These are phyloP conservation scores for Botrytis fabae DNA, from an alignment of 2,329 filamentous ascomycete species.

Conservation along the genomic window DNA sequence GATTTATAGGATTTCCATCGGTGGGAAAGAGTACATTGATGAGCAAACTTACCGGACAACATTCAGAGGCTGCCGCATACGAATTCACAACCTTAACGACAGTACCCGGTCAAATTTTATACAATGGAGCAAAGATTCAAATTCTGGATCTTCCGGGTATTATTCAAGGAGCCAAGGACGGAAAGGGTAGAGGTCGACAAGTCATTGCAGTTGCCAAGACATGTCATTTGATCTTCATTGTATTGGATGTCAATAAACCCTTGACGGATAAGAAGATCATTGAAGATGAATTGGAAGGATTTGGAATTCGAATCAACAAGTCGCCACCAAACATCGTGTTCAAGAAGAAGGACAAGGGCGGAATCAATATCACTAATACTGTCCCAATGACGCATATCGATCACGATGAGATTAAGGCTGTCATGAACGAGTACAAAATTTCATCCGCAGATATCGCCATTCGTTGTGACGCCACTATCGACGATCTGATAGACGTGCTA, in stretches of 20 bases:
- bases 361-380: conserved; percentile 93
- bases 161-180: conserved; percentile 97
- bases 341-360: conserved; percentile 99
- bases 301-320: conserved; percentile 98
- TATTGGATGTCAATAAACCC: conserved; percentile 97
- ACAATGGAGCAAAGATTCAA: conserved; percentile 96
- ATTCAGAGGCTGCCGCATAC: conserved; percentile 95
- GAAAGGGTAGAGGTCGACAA: conserved; percentile 94
- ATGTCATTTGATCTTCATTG: conserved; percentile 97
- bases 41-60: conserved; percentile 90
- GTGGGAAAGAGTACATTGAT: conserved; percentile 98
- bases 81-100: conserved; percentile 98
- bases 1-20: conserved; percentile 97
- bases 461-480: conserved; percentile 94
- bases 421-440: conserved; percentile 96
- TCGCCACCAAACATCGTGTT: conserved; percentile 97
- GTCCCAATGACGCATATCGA: conserved; percentile 90
- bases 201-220: conserved; percentile 99
- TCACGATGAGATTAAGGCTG: conserved; percentile 94
- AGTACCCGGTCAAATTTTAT: conserved; percentile 91
- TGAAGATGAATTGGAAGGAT: conserved; percentile 91
- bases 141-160: conserved; percentile 99
- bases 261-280: conserved; percentile 96
- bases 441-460: conserved; percentile 96
- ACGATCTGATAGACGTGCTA: conserved; percentile 93